Base-by-base conservation (phyloP, 768 basidiomycete genomes). In the Agrocybe pediades region DNA sequence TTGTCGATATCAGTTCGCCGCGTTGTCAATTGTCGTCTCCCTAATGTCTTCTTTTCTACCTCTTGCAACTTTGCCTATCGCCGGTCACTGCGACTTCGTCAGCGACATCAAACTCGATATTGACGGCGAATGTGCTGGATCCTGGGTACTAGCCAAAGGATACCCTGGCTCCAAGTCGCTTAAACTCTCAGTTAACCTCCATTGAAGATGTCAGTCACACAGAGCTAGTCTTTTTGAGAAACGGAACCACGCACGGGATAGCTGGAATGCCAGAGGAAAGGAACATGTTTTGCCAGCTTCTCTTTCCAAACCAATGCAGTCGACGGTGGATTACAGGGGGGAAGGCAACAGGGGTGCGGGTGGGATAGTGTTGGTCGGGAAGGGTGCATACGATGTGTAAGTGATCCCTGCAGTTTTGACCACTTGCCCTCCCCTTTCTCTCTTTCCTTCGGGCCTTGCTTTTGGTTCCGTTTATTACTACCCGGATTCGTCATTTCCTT, bases 341-440 rank as follows among this genome's bases (percentile, higher is more conserved):
- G 70, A 76, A 49, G 83, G 83, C 17, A 30, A 60, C 45, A 83
- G 83, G 0, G 82, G 77, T 16, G 47, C 65, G 2, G 77, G 70
- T 23, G 89, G 89, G 4, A 70, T 86, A 23, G 77, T 90, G 11
- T 60, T 85, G 66, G 72, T 83, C n/a, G 78, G 77, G 1, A 76
- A 71, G 30, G 79, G 79, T 15, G 67, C 77, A 6, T 84, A 75
- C 59, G 79, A 86, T 59, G 76, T 83, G 88, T 36, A 36, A 36
- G 33, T 36, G n/a, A n/a, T n/a, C n/a, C n/a, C n/a, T n/a, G n/a
- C n/a, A n/a, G n/a, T n/a, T n/a, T 89, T 68, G 73, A 86, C 82
- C 26, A 41, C 7, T 30, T 21, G 23, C 46, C 26, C 49, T 49
- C 19, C 30, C 39, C 42, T 23, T 41, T 15, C 39, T 13, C 26